phyloP scores from a whole-genome alignment of 371 early-diverging fungal genomes.

The Apophysomyces elegans region DNA sequence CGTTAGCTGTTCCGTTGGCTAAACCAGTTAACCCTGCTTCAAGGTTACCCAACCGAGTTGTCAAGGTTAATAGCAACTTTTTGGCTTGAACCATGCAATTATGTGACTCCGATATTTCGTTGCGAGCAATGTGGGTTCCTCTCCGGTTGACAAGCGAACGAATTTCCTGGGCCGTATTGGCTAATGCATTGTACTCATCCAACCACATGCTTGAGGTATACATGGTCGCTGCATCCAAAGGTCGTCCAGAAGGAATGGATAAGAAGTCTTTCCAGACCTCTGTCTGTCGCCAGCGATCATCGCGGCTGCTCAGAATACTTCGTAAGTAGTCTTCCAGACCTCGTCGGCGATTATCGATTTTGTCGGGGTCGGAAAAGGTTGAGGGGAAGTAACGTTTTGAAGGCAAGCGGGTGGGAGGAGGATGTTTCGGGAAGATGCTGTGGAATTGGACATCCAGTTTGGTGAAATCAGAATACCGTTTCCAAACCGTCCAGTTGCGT shows the following conservation, averaged over 20 bases:
- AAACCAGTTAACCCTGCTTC: constrained; percentile 60
- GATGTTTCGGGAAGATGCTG: constrained; percentile 62
- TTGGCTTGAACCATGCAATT: constrained; percentile 81
- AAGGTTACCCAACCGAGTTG: constrained; percentile 56
- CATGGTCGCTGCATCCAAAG: constrained; percentile 37
- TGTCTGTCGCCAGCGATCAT: constrained; percentile 82
- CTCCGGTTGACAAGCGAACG: constrained; percentile 71
- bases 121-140: constrained; percentile 70
- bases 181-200: constrained; percentile 72
- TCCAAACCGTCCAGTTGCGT: constrained; percentile 88
- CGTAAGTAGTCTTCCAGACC: constrained; percentile 83
- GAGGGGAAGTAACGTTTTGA: constrained; percentile 71
- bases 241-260: constrained; percentile 64
- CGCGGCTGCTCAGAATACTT: constrained; percentile 71
- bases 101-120: constrained; percentile 79
- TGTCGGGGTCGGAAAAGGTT: constrained; percentile 63
- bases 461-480: constrained; percentile 86
- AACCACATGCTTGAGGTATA: constrained; percentile 86
- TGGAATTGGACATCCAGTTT: constrained; percentile 59
- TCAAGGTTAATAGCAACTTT: constrained; percentile 63
- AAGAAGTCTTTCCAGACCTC: constrained; percentile 80
- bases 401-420: constrained; percentile 68
- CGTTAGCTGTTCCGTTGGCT: constrained; percentile 46
- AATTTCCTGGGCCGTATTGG: constrained; percentile 70
- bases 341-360: constrained; percentile 81